Percentiles rank a stretch among this genome's conserved stretches.
These are phyloP conservation scores for Suillus weaverae DNA, from an alignment of 768 basidiomycete species.

Conservation along the genomic window DNA sequence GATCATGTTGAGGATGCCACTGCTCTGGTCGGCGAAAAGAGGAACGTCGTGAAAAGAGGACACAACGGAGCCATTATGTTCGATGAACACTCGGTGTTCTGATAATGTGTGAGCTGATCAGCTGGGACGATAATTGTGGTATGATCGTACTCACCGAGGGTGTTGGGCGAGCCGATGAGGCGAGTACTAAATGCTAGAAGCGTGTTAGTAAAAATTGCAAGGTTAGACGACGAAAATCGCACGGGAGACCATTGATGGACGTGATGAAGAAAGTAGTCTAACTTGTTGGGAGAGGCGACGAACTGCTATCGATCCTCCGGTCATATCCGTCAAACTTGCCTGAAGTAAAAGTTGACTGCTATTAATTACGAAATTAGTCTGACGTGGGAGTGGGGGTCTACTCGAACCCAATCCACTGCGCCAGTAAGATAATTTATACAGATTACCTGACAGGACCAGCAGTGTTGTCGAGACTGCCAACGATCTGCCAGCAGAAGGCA, in stretches of 20 bases:
- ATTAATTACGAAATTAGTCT: slow-evolving; percentile 1
- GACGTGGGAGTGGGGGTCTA: background rate
- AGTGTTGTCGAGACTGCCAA: background rate
- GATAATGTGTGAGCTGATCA: slow-evolving; percentile 29
- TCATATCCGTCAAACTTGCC: slow-evolving; percentile 24
- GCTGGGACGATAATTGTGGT: slow-evolving; percentile 9
- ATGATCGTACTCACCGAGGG: slow-evolving; percentile 66
- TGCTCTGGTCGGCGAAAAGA: slow-evolving; percentile 93
- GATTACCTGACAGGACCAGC: background rate
- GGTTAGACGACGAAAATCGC: slow-evolving; percentile 13
- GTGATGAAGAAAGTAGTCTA: slow-evolving; percentile 47
- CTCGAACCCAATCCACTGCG: background rate
- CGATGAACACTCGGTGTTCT: slow-evolving; percentile 97
- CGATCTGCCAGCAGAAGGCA: background rate
- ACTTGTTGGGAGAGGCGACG: slow-evolving; percentile 64
- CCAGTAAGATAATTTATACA: background rate
- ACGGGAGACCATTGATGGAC: slow-evolving; percentile 43
- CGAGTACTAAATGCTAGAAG: slow-evolving; percentile 67
- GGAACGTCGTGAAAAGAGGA: slow-evolving; percentile 96
- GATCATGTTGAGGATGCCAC: slow-evolving; percentile 97
- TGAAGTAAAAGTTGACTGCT: background rate
- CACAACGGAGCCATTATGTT: slow-evolving; percentile 81
- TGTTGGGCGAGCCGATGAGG: slow-evolving; percentile 87
- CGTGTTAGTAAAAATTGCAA: slow-evolving; percentile 8
- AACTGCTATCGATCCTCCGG: slow-evolving; percentile 19